Evolutionary conservation across 2,329 filamentous ascomycete species (phyloP), one percentile per base, ranked within the genome.

Genomic region (Eutypa lata): DNA sequence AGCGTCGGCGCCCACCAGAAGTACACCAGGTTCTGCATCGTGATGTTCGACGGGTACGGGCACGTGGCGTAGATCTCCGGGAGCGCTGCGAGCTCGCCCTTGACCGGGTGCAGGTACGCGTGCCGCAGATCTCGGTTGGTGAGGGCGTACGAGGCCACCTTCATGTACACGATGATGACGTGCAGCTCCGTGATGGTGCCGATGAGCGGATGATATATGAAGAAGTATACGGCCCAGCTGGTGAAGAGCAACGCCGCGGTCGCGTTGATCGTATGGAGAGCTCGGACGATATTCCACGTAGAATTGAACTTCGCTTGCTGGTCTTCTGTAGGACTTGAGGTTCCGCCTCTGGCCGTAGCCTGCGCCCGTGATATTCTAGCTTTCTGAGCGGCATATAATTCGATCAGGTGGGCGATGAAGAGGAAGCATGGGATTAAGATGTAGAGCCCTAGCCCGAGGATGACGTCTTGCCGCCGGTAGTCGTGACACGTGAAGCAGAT

Each of bases 1-100:
- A 99, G 80, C 0, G 94, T 99, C 0, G 94, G 94, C 0, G 93
- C 94, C 86, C 92, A 93, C 93, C 94, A 97, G 71, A 99, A 99
- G 73, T 97, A 99, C 53, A 83, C 84, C 24, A 99, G 76, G 68
- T 97, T 99, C 48, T 79, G 74, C 61, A 97, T 80, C 3, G 91
- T 96, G 70, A 99, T 90, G 70, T 97, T 99, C 47, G 83, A 73
- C 0, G 94, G 94, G 68, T 99, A 99, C 0, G 93, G 90, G 64
- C 91, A 96, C 50, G 83, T 68, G 13, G 80, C 77, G 74, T 97
- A 99, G 22, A 97, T 78, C 37, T 90, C 86, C 1, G 94, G 94
- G 3, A 97, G 76, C 22, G 83, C 79, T 45, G 84, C 82, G 48
- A 87, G 80, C 53, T 88, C 84, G 55, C 82, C 81, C 51, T 80